phyloP scores from a whole-genome alignment of 768 basidiomycete species.

The Cantharellus anzutake region DNA sequence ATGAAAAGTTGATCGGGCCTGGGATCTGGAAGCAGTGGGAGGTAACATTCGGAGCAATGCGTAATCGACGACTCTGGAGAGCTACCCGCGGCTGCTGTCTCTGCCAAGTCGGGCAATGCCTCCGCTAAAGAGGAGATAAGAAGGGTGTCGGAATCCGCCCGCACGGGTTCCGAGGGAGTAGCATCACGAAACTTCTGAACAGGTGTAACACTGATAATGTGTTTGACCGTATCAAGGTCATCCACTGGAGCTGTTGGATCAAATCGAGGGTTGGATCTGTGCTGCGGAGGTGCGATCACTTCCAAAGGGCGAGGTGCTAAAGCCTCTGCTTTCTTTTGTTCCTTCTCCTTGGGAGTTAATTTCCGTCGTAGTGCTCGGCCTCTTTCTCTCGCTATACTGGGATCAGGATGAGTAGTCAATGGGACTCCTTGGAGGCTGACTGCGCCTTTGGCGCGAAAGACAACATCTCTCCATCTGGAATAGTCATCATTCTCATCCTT shows the following conservation, averaged over 20 bases:
- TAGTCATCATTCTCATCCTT: constrained; percentile 85
- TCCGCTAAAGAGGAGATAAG: not conserved
- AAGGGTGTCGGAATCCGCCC: constrained; percentile 3
- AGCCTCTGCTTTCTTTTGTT: constrained; percentile 11
- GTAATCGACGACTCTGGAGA: constrained; percentile 5
- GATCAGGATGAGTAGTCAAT: constrained; percentile 14
- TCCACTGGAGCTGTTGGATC: not conserved
- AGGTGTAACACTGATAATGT: not conserved
- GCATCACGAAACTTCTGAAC: not conserved
- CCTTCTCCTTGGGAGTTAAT: constrained; percentile 8
- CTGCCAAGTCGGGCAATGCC: not conserved
- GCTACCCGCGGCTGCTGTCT: not conserved
- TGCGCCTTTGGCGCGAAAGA: constrained; percentile 56
- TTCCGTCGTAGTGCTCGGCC: constrained; percentile 18
- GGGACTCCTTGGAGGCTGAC: too few species aligned
- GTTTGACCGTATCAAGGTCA: not conserved
- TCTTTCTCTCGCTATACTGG: constrained; percentile 18
- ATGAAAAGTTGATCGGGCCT: constrained; percentile 85
- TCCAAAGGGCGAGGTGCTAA: constrained; percentile 16
- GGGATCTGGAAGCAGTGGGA: constrained; percentile 87
- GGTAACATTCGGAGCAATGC: constrained; percentile 82
- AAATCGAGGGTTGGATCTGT: not conserved
- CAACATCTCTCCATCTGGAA: constrained; percentile 72
- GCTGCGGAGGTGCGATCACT: not conserved
- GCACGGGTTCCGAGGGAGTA: not conserved